Base-by-base conservation (phyloP, 352 stramenopile genomes). In the Globisporangium radiosum region DNA sequence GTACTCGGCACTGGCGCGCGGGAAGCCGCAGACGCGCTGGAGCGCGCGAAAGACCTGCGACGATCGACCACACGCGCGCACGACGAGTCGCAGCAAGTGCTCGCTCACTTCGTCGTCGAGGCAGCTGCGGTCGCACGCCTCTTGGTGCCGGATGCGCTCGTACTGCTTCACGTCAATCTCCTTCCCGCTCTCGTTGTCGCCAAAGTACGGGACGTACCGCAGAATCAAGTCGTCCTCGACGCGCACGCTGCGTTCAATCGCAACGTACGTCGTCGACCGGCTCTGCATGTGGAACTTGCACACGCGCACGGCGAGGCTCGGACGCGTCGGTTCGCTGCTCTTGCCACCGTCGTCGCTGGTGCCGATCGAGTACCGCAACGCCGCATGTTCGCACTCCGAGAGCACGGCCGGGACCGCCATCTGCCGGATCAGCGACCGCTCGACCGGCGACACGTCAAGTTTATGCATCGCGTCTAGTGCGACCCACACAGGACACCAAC, bases 121-220 rank as follows among this genome's bases (percentile, higher is more conserved):
- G 3, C 65, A 79, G 56, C 70, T 89, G 44, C 61, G 65, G 36
- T 76, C 52, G 44, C 40, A 75, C 3, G 63, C 70, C 40, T 75
- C 67, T 47, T 80, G 62, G 48, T 64, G 56, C 13, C 49, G 62
- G 54, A 92, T 70, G 3, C 66, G 62, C 51, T 90, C 79, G 59
- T 93, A 93, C 44, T 80, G 73, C 48, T 78, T 80, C 38, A 87
- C 60, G 40, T 91, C 81, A 39, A 93, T 93, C 50, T 78, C 77
- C 53, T 76, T 85, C 17, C 86, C 85, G 37, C 78, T 73, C 49
- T 97, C 90, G 52, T 97, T 76, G 65, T 98, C 92, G 17, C 88
- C 90, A 68, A 97, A 97, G 68, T 97, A 97, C 7, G 90, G 92
- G 25, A 96, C 75, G 61, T 94, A 90, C 1, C 84, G 77, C 52